Conservation (phyloP, 2,329 filamentous ascomycete species). For the Colletotrichum tanaceti region DNA sequence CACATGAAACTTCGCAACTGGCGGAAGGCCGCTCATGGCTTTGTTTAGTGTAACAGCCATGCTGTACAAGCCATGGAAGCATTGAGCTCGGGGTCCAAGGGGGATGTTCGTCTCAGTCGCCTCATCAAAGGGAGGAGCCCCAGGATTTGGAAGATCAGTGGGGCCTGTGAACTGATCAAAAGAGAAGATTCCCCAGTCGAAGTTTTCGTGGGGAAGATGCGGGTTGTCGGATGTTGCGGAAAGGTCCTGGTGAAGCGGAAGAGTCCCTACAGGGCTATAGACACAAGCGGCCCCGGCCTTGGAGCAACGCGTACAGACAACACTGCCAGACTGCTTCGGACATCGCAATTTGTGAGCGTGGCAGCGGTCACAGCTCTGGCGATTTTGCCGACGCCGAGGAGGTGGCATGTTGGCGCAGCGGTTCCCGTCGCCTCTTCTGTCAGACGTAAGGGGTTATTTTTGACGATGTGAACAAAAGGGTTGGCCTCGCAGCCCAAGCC, state of each 20-base stretch:
- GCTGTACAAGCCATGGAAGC: constrained; percentile 14
- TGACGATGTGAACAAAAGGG: background rate
- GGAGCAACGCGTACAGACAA: constrained; percentile 55
- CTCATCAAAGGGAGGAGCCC: background rate
- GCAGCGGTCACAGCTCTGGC: constrained; percentile 57
- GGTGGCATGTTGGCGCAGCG: constrained; percentile 41
- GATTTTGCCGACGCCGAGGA: constrained; percentile 29
- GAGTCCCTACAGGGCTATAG: constrained; percentile 53
- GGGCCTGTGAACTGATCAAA: constrained; percentile 15
- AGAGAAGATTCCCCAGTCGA: constrained; percentile 28
- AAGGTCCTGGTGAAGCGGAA: constrained; percentile 44
- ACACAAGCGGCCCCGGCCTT: constrained; percentile 55
- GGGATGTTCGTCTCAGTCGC: background rate
- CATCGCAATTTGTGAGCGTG: constrained; percentile 61
- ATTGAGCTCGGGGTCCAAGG: constrained; percentile 9
- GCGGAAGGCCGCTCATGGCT: constrained; percentile 18
- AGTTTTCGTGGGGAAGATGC: background rate
- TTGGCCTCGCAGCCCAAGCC: background rate
- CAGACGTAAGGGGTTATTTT: background rate
- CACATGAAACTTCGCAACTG: constrained; percentile 35
- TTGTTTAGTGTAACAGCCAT: constrained; percentile 19
- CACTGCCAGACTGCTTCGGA: constrained; percentile 52
- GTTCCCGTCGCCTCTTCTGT: background rate
- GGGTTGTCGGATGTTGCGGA: background rate
- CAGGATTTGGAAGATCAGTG: background rate